Base-by-base conservation (phyloP, 805 yeast genomes). In the Saturnispora quitensis region DNA sequence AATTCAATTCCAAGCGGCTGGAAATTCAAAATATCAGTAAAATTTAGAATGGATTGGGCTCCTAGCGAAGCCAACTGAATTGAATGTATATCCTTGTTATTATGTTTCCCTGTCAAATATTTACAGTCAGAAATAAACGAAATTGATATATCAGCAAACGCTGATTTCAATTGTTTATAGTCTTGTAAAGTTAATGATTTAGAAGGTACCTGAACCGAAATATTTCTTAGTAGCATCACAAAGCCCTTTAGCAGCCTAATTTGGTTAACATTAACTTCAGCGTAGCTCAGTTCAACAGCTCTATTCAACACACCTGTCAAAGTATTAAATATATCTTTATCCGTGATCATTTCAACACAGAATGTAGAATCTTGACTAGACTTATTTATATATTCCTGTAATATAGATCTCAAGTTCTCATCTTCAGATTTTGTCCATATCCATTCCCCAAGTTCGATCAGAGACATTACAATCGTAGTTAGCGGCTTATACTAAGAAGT, bases 271-370 rank as follows among this genome's bases (percentile, higher is more conserved):
- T 10, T 43, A 5, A 43, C 20, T 24, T 43, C 20, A 3, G 10
- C 25, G 17, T 24, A 40, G 28, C 91, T 88, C 51, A 88, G 76
- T 55, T 76, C 78, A 25, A 72, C 68, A 1, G 96, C 97, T 47
- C 86, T 79, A 6, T 75, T 80, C 55, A 87, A 68, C 0, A 97
- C 97, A 8, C 90, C 90, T 97, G 97, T 90, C 2, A 97, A 90
- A 17, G 97, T 97, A 67, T 5, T n/a, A 1, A 5, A 40, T 17
- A 24, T 13, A 13, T 22, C 4, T 17, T 17, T 27, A 24, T 40
- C 13, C 13, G 18, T 22, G 13, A 40, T 40, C n/a, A 24, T 4
- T 4, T 40, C 44, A 13, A 40, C 31, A 24, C 44, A 40, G 24
- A 13, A 40, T 12, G n/a, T 8, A 12, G 44, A 24, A 24, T 40